Evolutionary conservation across 1,284 basidiomycete species (phyloP).

Genomic region (Porodaedalea pini): DNA sequence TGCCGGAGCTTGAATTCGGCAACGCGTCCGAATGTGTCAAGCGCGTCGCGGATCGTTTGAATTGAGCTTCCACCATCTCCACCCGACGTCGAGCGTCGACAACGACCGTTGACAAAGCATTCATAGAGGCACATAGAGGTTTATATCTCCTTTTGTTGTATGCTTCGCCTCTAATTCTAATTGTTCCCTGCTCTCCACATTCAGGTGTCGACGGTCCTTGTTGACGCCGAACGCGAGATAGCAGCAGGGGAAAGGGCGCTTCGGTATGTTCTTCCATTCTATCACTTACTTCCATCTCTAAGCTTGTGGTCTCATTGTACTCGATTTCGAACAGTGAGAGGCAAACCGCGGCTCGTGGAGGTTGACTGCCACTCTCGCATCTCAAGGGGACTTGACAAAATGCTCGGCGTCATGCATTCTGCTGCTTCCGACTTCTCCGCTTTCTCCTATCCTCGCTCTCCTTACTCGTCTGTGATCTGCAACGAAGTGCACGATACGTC

Average conservation of each 20-base stretch:
- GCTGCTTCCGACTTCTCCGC: constrained; percentile 18
- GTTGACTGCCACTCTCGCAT: not conserved
- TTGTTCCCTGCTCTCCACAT: not conserved
- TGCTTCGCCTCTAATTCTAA: not conserved
- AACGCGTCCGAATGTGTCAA: not conserved
- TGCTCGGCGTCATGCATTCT: constrained; percentile 20
- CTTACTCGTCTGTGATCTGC: constrained; percentile 12
- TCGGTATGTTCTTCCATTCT: not conserved
- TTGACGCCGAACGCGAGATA: not conserved
- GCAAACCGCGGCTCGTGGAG: not conserved
- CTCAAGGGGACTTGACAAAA: not conserved
- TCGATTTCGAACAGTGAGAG: not conserved
- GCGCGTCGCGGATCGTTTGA: not conserved
- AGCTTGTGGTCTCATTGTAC: not conserved
- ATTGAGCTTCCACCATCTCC: not conserved
- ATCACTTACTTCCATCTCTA: not conserved
- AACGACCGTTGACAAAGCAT: not conserved
- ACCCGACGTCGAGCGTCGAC: not conserved
- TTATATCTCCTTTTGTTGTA: not conserved
- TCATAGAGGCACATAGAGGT: not conserved
- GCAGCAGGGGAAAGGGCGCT: not conserved
- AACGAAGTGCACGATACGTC: constrained; percentile 15
- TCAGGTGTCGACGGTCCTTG: constrained; percentile 6
- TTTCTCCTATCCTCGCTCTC: constrained; percentile 19
- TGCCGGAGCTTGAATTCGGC: constrained; percentile 7